phyloP scores from a whole-genome alignment of 371 early-diverging fungal genomes.

The Choanephora cucurbitarum region DNA sequence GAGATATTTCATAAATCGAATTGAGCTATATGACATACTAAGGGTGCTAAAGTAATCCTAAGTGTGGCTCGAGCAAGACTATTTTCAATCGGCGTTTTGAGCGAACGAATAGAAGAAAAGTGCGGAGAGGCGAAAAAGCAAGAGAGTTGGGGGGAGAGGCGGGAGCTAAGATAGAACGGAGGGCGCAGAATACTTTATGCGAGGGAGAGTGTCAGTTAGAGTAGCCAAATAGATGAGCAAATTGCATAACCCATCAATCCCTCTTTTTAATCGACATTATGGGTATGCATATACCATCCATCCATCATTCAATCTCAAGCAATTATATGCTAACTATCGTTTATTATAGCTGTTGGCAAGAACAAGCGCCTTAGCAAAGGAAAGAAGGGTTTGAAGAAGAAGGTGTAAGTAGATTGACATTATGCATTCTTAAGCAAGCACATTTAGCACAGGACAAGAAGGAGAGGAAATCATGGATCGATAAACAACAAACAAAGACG shows the following conservation, averaged over 20 bases:
- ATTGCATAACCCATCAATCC: constrained; percentile 18
- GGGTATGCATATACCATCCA: constrained; percentile 19
- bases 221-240: constrained; percentile 10
- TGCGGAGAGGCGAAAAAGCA: no score
- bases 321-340: background rate
- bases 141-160: no score
- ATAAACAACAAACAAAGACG: no score
- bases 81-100: no score
- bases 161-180: no score
- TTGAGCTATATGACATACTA: no score
- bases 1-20: no score
- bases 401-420: constrained; percentile 72
- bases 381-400: constrained; percentile 97
- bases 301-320: constrained; percentile 10
- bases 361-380: constrained; percentile 96
- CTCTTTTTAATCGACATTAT: constrained; percentile 29
- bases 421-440: background rate
- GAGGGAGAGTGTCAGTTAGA: background rate
- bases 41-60: no score
- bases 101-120: no score
- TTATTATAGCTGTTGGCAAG: constrained; percentile 84
- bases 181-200: no score
- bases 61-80: no score
- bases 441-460: background rate
- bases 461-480: constrained; percentile 13